Evolutionary conservation across 352 stramenopile species (phyloP), one percentile per base, ranked within the genome.

Genomic region (Peronospora destructor): DNA sequence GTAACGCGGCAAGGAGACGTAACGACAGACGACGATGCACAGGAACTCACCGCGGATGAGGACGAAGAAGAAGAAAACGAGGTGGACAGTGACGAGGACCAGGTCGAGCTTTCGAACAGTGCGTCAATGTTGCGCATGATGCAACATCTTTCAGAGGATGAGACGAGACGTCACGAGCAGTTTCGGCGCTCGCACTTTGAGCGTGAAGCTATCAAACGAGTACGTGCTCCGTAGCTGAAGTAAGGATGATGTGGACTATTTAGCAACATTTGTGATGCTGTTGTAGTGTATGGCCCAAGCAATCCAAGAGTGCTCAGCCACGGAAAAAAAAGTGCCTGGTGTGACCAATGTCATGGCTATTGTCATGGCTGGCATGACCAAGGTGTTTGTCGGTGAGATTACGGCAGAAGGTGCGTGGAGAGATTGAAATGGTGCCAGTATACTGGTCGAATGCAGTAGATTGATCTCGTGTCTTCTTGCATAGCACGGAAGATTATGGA

Each of bases 321-420:
- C 58, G 2, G 79, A 91, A 53, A 79, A 69, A 50, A 77, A 50
- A 25, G 55, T 55, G 28, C 73, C 79, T 21, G 72, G 54, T 21
- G 79, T 91, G 32, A 89, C 76, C 43, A 84, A 91, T 49, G 77
- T 93, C 45, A 93, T 93, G 82, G 64, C 76, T 14, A 93, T 93
- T 40, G 77, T 90, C 56, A 91, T 93, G 79, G 79, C 75, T 6
- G 82, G 82, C n/a, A 87, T 93, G 71, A 81, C 77, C 23, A 93
- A 93, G 47, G 75, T 85, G 12, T 90, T 93, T 33, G 76, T 89
- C 0, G 77, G 82, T 14, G 76, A 87, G 42, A 68, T 93, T 45
- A 88, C 76, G 10, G 73, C 80, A 1, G 77, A 91, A 79, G 77
- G 77, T 89, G 43, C 8, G 36, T 52, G 11, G n/a, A 9, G 2